phyloP scores from a whole-genome alignment of 441 rosid species.

The Croton laevigatus region DNA sequence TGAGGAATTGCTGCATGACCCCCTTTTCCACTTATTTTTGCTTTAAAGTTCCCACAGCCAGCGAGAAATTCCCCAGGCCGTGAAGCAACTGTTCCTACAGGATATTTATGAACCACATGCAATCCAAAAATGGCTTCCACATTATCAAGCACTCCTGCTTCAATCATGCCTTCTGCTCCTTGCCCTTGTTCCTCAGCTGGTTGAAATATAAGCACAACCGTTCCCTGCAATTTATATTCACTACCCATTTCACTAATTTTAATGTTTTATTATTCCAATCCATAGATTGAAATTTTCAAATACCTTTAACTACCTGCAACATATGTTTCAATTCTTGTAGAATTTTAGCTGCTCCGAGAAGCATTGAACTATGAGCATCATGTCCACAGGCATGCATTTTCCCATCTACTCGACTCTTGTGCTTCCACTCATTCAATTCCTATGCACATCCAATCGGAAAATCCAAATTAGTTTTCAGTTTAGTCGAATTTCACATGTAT shows the following conservation, averaged over 20 bases:
- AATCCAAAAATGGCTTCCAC: constrained; percentile 59
- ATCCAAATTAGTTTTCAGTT: no score
- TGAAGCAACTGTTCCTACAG: constrained; percentile 41
- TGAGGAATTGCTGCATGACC: constrained; percentile 66
- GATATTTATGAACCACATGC: constrained; percentile 41
- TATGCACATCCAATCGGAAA: neutral
- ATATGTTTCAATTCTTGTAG: constrained; percentile 34
- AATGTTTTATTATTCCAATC: neutral
- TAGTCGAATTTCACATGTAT: no score
- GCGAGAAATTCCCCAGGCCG: constrained; percentile 57
- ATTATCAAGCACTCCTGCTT: constrained; percentile 45
- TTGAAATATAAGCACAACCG: constrained; percentile 54
- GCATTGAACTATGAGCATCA: constrained; percentile 65
- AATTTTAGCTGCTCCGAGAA: constrained; percentile 66
- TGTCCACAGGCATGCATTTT: constrained; percentile 79
- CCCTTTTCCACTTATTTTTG: constrained; percentile 52
- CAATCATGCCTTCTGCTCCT: constrained; percentile 57
- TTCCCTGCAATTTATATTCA: constrained; percentile 38
- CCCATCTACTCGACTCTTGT: constrained; percentile 58
- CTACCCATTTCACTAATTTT: neutral
- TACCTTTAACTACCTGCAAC: constrained; percentile 33
- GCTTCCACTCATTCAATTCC: constrained; percentile 65
- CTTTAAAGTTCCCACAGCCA: constrained; percentile 61
- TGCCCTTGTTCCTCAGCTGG: constrained; percentile 62
- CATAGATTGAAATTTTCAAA: neutral